Evolutionary conservation across 805 yeast species (phyloP).

Genomic region (Kodamaea sagamina): DNA sequence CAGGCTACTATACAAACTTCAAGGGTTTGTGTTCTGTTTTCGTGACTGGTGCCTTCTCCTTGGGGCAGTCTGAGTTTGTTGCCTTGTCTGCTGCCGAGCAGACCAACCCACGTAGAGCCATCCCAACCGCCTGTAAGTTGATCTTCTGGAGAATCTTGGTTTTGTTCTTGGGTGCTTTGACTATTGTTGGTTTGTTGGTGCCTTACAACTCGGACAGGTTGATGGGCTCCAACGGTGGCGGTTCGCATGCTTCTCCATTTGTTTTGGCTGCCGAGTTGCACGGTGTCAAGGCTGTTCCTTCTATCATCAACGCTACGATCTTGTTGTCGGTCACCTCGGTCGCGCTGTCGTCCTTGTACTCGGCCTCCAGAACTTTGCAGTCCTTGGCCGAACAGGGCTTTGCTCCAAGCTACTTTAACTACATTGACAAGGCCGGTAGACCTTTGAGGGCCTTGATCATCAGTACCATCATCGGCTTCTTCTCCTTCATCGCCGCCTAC

Average conservation of each 20-base stretch:
- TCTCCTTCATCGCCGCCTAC: constrained; percentile 45
- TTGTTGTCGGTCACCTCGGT: constrained; percentile 45
- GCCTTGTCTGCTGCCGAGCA: constrained; percentile 43
- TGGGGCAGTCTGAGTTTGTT: constrained; percentile 45
- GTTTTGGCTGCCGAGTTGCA: constrained; percentile 46
- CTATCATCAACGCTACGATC: constrained; percentile 44
- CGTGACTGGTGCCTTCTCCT: constrained; percentile 43
- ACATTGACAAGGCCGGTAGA: constrained; percentile 43
- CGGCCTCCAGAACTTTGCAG: constrained; percentile 44
- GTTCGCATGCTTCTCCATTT: constrained; percentile 42
- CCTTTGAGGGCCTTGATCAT: constrained; percentile 41
- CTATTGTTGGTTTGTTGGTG: constrained; percentile 34
- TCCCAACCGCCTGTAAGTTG: constrained; percentile 44
- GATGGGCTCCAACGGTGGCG: constrained; percentile 30
- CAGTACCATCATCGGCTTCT: constrained; percentile 37
- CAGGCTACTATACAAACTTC: constrained; percentile 39
- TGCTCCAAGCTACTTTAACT: constrained; percentile 42
- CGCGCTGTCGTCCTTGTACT: constrained; percentile 44
- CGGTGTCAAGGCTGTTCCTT: constrained; percentile 40
- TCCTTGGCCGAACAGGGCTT: constrained; percentile 45
- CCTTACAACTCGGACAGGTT: constrained; percentile 27
- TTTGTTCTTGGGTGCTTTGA: constrained; percentile 42
- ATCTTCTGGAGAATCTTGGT: constrained; percentile 40
- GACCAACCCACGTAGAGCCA: constrained; percentile 39
- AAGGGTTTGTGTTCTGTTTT: constrained; percentile 43